Percentiles rank a stretch among this genome's conserved stretches.
Conservation (phyloP, 257 asterid species). For the Agastache rugosa region DNA sequence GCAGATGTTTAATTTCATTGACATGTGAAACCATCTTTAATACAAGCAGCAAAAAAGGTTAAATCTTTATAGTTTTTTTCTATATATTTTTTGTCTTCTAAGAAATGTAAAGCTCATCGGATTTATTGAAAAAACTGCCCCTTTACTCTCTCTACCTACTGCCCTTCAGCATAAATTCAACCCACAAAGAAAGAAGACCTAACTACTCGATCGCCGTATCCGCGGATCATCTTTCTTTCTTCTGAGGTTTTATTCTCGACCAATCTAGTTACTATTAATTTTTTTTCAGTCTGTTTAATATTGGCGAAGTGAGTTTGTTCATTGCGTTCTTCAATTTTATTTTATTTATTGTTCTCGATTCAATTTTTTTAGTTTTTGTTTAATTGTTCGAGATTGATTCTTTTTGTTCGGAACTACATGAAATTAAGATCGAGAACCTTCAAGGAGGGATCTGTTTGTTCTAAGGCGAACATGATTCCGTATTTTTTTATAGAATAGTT, state of each 20-base stretch:
- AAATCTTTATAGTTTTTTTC: not conserved
- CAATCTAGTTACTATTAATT: conserved; percentile 25
- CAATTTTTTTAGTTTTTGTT: not conserved
- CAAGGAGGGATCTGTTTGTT: conserved; percentile 44
- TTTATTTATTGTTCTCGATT: not conserved
- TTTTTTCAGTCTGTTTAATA: conserved; percentile 1
- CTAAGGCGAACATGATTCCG: too few relatives aligned
- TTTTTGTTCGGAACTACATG: conserved; percentile 19
- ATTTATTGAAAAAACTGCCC: conserved; percentile 35
- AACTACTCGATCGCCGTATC: conserved; percentile 42
- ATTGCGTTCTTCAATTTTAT: too few relatives aligned
- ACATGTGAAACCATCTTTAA: conserved; percentile 36
- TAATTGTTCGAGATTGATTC: conserved; percentile 21
- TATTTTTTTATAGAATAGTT: too few relatives aligned
- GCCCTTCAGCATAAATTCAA: conserved; percentile 29
- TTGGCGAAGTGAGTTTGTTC: conserved; percentile 19
- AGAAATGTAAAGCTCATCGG: conserved; percentile 20
- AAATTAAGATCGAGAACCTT: conserved; percentile 33
- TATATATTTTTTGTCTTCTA: not conserved
- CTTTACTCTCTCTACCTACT: conserved; percentile 46
- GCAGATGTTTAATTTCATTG: conserved; percentile 24
- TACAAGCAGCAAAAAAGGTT: conserved; percentile 16
- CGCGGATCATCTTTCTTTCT: conserved; percentile 26
- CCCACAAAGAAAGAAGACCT: conserved; percentile 20
- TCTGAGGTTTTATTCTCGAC: conserved; percentile 37